Evolutionary conservation across 2,329 filamentous ascomycete genomes (phyloP), one percentile per base, ranked within the genome.

Genomic region (Elsinoe arachidis): DNA sequence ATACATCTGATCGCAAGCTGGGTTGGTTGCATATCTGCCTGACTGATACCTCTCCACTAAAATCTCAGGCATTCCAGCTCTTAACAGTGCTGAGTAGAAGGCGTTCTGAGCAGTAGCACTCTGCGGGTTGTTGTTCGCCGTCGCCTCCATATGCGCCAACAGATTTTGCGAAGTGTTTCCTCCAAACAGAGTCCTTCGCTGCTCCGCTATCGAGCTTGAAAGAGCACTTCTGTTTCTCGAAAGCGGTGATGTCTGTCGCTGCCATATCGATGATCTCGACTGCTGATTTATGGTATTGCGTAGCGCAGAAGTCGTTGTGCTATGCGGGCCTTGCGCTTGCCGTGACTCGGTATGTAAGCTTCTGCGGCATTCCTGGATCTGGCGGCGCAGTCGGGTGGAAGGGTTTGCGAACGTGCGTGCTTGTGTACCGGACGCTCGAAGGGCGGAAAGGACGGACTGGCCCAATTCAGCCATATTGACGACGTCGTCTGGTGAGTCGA

Each of bases 41-140:
- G 87, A 90, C 68, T 90, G 85, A 71, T 96, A 93, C 66, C 93
- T 81, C 72, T 97, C 90, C 59, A 96, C 81, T 58, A 99, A 78
- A 61, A 99, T 95, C 54, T 90, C 86, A 15, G 92, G 89, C 87
- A 96, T 91, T 67, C 95, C 93, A 54, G 92, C 90, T 68, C 88
- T 87, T 57, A 96, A 79, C 12, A 99, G 81, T 46, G 91, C 86
- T 69, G 92, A 87, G 70, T 99, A 99, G 71, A 99, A 96, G 14
- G 88, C 86, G 70, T 92, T 93, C 71, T 99, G 93, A 17, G 90
- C 85, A 43, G 87, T 87, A 26, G 90, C 86, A 71, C 90, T 97
- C 59, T 78, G 81, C 1, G 93, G 90, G 66, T 96, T 95, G 72
- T 90, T 87, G 73, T 97, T 99, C 37, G 93, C 95, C 21, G 88